Percentiles rank a stretch among this genome's conserved stretches.
These are phyloP conservation scores for Cercophora newfieldiana DNA, from an alignment of 495 filamentous ascomycete genomes.

Conservation along the genomic window DNA sequence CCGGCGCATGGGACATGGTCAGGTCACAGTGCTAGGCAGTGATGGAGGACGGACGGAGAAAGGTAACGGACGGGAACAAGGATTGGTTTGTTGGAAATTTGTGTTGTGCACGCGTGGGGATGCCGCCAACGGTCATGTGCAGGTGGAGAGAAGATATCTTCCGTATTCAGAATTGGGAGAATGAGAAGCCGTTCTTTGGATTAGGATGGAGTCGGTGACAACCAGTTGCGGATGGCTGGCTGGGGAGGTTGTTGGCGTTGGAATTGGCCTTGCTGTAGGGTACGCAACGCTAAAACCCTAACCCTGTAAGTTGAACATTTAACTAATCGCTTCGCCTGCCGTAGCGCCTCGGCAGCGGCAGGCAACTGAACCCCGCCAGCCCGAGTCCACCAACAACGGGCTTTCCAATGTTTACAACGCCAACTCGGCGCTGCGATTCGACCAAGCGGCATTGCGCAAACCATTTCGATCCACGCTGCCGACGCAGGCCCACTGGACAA, in stretches of 20 bases:
- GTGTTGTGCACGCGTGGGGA: too few relatives aligned
- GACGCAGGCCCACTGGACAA: background rate
- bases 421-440: slow-evolving; percentile 1
- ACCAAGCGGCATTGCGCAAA: slow-evolving; percentile 3
- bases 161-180: too few relatives aligned
- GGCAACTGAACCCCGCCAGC: background rate
- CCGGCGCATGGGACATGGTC: background rate
- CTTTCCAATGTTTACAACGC: background rate
- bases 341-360: background rate
- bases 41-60: too few relatives aligned
- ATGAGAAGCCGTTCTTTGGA: too few relatives aligned
- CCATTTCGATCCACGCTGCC: background rate
- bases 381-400: slow-evolving; percentile 6
- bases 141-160: too few relatives aligned
- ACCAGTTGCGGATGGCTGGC: too few relatives aligned
- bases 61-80: too few relatives aligned
- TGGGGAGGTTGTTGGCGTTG: too few relatives aligned
- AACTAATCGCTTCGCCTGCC: background rate
- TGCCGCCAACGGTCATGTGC: too few relatives aligned
- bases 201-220: too few relatives aligned
- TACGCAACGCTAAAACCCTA: background rate
- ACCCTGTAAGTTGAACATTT: background rate
- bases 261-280: too few relatives aligned
- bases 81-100: too few relatives aligned
- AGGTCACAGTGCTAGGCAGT: background rate